These are phyloP conservation scores for Phytopythium aichiense DNA, from an alignment of 352 stramenopile species.

Conservation along the genomic window DNA sequence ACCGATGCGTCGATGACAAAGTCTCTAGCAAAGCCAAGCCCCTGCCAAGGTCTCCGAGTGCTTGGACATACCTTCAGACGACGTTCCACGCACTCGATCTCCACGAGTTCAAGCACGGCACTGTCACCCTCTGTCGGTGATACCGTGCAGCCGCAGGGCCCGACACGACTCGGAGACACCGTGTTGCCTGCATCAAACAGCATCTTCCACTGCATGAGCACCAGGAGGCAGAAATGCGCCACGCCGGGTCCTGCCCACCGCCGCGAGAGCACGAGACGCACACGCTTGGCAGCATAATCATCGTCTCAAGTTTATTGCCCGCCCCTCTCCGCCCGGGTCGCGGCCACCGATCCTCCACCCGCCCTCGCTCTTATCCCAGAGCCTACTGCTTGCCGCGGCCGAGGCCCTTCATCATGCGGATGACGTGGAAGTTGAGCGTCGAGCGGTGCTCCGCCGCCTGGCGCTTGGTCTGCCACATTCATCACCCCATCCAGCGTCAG, in stretches of 20 bases:
- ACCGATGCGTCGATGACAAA: no score
- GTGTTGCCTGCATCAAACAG: no score
- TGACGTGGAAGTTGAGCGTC: slow-evolving; percentile 87
- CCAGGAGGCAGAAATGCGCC: neutral
- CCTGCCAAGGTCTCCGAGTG: no score
- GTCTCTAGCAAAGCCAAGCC: no score
- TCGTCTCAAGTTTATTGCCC: neutral
- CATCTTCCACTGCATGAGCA: neutral
- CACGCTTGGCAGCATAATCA: neutral
- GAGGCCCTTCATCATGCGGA: slow-evolving; percentile 84
- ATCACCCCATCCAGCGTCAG: neutral
- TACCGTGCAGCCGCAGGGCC: no score
- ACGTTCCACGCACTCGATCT: no score
- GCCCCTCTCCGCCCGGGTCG: neutral
- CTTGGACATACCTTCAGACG: no score
- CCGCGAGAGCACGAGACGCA: neutral
- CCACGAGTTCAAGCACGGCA: no score
- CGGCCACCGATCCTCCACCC: neutral
- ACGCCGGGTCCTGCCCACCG: neutral
- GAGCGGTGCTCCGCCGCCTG: slow-evolving; percentile 69
- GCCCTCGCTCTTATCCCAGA: neutral
- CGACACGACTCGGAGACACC: no score
- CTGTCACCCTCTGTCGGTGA: no score
- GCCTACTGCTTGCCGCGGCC: slow-evolving; percentile 15
- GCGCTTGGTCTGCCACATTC: slow-evolving; percentile 35